These are phyloP conservation scores for Cutaneotrichosporon dermatis DNA, from an alignment of 1,284 basidiomycete species.

Conservation along the genomic window DNA sequence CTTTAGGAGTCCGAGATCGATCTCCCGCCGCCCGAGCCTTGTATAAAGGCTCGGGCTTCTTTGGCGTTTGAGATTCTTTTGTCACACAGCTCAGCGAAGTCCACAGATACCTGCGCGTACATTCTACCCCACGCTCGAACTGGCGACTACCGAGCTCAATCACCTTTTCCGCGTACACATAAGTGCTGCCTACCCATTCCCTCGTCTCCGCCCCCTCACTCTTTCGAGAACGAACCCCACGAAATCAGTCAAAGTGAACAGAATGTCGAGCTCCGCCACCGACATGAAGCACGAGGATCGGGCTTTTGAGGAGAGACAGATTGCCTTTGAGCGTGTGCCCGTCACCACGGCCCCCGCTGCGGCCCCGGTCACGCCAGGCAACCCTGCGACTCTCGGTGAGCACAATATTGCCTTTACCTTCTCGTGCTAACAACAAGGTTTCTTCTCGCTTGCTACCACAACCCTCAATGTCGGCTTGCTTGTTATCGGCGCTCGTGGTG, in stretches of 20 bases:
- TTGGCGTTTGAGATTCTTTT: too few species aligned
- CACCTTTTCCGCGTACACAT: too few species aligned
- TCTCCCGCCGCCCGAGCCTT: too few species aligned
- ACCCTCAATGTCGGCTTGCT: constrained; percentile 16
- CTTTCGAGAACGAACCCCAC: neutral
- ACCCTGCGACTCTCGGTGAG: constrained; percentile 12
- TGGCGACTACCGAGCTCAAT: too few species aligned
- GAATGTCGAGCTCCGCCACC: constrained; percentile 1
- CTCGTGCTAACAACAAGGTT: constrained; percentile 1
- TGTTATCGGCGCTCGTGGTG: constrained; percentile 11
- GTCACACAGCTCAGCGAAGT: too few species aligned
- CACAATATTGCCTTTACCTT: neutral
- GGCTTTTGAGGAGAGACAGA: constrained; percentile 1
- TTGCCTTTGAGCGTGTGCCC: neutral
- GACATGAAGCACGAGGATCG: constrained; percentile 5
- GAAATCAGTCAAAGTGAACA: neutral
- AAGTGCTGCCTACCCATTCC: too few species aligned
- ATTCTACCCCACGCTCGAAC: too few species aligned
- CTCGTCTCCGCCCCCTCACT: neutral
- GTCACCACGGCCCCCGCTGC: neutral
- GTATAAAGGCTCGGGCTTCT: too few species aligned
- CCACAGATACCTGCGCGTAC: too few species aligned
- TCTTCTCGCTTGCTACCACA: constrained; percentile 16
- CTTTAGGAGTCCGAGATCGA: too few species aligned
- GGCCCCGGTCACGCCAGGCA: neutral